Percentiles rank a stretch among this genome's conserved stretches.
Evolutionary conservation across 768 basidiomycete species (phyloP).

Genomic region (Brasilioporus rufonigricans): DNA sequence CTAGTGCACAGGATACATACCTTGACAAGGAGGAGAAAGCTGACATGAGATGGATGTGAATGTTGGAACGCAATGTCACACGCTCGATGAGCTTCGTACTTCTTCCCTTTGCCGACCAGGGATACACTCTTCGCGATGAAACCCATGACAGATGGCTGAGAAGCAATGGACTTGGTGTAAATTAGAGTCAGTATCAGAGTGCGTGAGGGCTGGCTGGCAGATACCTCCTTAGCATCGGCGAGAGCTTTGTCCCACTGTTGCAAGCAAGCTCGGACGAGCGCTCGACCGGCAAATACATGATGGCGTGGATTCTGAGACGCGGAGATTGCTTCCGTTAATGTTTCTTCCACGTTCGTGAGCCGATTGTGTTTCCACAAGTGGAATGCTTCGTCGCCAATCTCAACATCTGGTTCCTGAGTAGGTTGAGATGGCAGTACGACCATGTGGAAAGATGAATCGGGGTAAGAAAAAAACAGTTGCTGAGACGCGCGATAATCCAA

Average conservation of each 20-base stretch:
- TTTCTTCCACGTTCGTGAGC: neutral
- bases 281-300: neutral
- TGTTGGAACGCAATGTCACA: neutral
- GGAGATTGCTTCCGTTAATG: neutral
- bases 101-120: neutral
- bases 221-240: conserved; percentile 6
- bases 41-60: neutral
- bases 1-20: neutral
- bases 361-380: neutral
- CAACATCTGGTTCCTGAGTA: neutral
- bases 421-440: neutral
- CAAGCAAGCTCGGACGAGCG: neutral
- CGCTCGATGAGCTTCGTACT: neutral
- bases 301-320: neutral
- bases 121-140: neutral
- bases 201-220: neutral
- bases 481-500: neutral
- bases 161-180: neutral
- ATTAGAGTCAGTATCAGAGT: neutral
- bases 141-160: neutral
- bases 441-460: neutral
- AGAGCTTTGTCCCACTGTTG: neutral
- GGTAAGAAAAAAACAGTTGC: neutral
- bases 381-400: neutral
- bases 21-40: neutral